Percentiles rank a stretch among this genome's conserved stretches.
Conservation (phyloP, 176 grass and related monocot genomes). For the Phragmites australis region DNA sequence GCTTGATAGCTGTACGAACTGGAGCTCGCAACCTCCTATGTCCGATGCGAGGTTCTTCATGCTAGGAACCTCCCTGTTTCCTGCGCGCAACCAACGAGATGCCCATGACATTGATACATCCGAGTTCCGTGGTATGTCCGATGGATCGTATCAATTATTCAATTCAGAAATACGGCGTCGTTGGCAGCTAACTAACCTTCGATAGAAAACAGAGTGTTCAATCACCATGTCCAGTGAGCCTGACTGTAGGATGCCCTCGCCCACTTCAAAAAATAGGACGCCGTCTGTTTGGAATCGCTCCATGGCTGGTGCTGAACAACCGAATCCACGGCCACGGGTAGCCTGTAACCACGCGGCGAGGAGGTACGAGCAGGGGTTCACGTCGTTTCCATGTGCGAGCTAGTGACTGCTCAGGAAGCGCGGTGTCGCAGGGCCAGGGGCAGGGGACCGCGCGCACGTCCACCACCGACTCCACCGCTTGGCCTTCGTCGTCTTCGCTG, state of each 20-base stretch:
- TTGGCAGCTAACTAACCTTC: not conserved
- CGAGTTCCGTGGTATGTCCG: slow-evolving; percentile 3
- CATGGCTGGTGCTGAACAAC: not conserved
- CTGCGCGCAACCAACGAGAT: not conserved
- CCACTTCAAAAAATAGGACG: not conserved
- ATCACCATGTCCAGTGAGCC: not conserved
- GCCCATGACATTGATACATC: not conserved
- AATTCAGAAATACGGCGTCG: not conserved
- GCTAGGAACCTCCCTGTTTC: not conserved
- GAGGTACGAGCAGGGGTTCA: not conserved
- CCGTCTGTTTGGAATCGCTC: not conserved
- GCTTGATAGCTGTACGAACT: not conserved
- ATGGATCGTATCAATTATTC: slow-evolving; percentile 9
- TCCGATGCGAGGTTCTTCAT: not conserved
- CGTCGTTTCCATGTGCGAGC: slow-evolving; percentile 3
- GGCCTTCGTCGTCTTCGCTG: slow-evolving; percentile 16
- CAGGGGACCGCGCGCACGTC: not conserved
- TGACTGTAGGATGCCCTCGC: not conserved
- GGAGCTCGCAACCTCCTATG: not conserved
- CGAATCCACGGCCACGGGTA: too few relatives aligned
- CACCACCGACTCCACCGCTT: slow-evolving; percentile 31
- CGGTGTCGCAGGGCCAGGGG: not conserved
- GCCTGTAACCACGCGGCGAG: not conserved
- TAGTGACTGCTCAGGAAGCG: not conserved
- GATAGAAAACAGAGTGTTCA: not conserved